Evolutionary conservation across 1,284 basidiomycete species (phyloP).

Genomic region (Cystobasidium sp.): DNA sequence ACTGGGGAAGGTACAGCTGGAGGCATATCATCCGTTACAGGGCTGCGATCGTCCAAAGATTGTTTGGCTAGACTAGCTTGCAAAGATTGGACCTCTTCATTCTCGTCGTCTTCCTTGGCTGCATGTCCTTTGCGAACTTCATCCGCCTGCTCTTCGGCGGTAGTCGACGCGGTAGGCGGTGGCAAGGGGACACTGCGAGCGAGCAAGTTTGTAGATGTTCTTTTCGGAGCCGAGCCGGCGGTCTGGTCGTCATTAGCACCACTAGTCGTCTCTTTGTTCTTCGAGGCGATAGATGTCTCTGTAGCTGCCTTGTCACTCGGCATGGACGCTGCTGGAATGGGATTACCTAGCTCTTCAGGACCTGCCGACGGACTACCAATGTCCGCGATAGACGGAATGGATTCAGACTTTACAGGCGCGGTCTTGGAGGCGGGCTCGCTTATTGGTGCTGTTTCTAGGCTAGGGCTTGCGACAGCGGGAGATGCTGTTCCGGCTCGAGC

Average conservation of each 20-base stretch:
- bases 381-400: conserved; percentile 46
- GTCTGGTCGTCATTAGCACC: background rate
- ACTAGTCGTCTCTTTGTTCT: conserved; percentile 31
- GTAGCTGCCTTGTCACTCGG: background rate
- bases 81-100: background rate
- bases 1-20: background rate
- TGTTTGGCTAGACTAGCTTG: conserved; percentile 8
- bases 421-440: background rate
- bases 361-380: conserved; percentile 36
- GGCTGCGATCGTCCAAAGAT: background rate
- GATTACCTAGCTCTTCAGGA: conserved; percentile 23
- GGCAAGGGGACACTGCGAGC: conserved; percentile 43
- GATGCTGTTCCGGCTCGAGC: conserved; percentile 45
- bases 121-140: background rate
- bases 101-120: background rate
- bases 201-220: conserved; percentile 24
- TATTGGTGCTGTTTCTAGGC: conserved; percentile 41
- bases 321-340: conserved; percentile 33
- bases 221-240: background rate
- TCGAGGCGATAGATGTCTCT: background rate
- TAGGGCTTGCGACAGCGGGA: conserved; percentile 47
- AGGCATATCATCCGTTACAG: background rate
- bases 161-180: conserved; percentile 47
- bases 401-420: conserved; percentile 43
- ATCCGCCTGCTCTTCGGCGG: conserved; percentile 32